phyloP scores from a whole-genome alignment of 192 early-diverging fungal species.

The Gamsiella multidivaricata region DNA sequence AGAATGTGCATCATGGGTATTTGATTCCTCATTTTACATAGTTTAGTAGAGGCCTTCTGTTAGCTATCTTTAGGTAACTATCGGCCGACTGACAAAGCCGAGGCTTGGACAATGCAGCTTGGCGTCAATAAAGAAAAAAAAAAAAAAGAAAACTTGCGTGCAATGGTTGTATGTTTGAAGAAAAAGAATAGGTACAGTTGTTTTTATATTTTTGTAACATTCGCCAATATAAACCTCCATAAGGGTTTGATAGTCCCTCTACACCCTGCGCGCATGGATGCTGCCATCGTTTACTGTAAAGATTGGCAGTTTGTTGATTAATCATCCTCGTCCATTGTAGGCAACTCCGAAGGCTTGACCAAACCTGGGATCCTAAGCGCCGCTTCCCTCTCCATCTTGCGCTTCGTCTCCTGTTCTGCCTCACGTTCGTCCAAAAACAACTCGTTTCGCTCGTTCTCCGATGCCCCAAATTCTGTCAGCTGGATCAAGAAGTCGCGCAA shows the following conservation, averaged over 20 bases:
- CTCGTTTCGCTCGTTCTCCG: conserved; percentile 73
- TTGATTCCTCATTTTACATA: too few species aligned
- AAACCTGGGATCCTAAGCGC: conserved; percentile 93
- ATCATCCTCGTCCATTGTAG: conserved; percentile 64
- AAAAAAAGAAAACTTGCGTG: neutral
- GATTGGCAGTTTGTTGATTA: too few species aligned
- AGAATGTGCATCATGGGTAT: too few species aligned
- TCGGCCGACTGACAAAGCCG: too few species aligned
- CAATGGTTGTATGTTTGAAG: neutral
- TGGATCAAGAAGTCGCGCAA: conserved; percentile 97
- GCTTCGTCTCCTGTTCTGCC: conserved; percentile 79
- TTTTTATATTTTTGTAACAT: too few species aligned
- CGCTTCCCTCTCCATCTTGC: conserved; percentile 82
- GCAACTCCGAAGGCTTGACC: conserved; percentile 92
- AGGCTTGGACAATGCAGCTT: too few species aligned
- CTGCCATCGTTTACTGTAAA: too few species aligned
- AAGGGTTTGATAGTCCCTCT: too few species aligned
- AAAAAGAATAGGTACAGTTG: neutral
- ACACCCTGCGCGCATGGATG: too few species aligned
- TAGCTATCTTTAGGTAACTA: too few species aligned
- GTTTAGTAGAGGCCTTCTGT: too few species aligned
- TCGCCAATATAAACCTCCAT: too few species aligned
- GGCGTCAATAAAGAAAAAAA: neutral
- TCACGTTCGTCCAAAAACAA: conserved; percentile 94
- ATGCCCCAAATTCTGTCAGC: conserved; percentile 91